phyloP scores from a whole-genome alignment of 2,329 filamentous ascomycete species.

The Aspergillus sojae region DNA sequence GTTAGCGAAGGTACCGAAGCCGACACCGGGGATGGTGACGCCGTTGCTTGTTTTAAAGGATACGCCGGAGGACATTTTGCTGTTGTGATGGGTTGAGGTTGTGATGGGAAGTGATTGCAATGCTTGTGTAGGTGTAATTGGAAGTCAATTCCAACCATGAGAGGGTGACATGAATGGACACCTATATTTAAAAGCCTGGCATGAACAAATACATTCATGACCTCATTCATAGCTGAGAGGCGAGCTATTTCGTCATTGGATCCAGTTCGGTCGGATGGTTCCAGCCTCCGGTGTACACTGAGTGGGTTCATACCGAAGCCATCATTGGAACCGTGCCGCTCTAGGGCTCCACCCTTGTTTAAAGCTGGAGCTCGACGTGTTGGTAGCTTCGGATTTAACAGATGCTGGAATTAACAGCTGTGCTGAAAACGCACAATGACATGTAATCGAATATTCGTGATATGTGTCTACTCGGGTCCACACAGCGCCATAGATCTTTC shows the following conservation, averaged over 20 bases:
- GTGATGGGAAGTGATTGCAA: neutral
- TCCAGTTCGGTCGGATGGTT: neutral
- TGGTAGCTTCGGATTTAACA: neutral
- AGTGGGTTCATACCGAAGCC: neutral
- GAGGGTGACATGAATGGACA: too few species aligned
- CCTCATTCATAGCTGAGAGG: neutral
- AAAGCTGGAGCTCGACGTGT: neutral
- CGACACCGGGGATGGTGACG: conserved; percentile 63
- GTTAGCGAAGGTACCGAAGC: conserved; percentile 69
- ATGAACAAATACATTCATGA: neutral
- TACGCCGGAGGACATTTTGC: neutral
- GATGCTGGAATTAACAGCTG: neutral
- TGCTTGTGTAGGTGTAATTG: neutral
- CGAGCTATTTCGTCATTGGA: neutral
- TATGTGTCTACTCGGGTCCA: neutral
- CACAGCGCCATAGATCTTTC: too few species aligned
- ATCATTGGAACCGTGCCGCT: neutral
- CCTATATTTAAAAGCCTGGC: neutral
- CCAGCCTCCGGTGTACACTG: neutral
- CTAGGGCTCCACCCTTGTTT: neutral
- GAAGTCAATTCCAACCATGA: neutral
- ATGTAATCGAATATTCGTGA: neutral
- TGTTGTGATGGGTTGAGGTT: too few species aligned
- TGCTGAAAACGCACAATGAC: too few species aligned
- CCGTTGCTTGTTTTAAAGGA: conserved; percentile 58